Evolutionary conservation across 768 basidiomycete species (phyloP), one percentile per base, ranked within the genome.

Genomic region (Hortiboletus flavorubellus): DNA sequence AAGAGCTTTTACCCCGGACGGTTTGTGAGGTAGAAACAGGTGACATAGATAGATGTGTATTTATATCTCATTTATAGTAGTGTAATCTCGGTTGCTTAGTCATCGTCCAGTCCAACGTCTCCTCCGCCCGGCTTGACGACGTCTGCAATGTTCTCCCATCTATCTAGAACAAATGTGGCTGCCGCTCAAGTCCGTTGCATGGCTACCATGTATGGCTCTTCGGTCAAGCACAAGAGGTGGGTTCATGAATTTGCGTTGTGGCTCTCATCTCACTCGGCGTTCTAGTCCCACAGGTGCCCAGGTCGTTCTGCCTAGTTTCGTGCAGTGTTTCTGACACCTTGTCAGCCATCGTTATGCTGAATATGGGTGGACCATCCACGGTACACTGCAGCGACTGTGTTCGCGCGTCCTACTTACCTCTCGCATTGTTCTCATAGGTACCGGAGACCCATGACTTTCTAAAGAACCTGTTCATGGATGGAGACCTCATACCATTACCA

Each of bases 341-440:
- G 2, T 18, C 51, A 84, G 96, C 90, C 37, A 81, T 98, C 59
- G 93, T 99, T 40, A 91, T 99, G 89, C 78, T 99, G 76, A 99
- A 98, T 73, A 99, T 99, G 97, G 97, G 97, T 42, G 97, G 97
- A 2, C 97, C 96, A 23, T 83, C 90, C 48, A 95, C 93, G 54
- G 93, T 93, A 66, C 63, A 83, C 75, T 35, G 47, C 45, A n/a
- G 30, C 38, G 47, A 26, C 43, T 23, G 14, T 1, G 29, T 41
- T 33, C 14, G 16, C 15, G 18, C 39, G 26, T 7, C 40, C 4
- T 16, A 49, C 47, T 58, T 51, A 58, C 49, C 8, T 29, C 14
- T 39, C 29, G 37, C 10, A 12, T 50, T 14, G 14, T 44, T 63
- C 42, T 30, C 44, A 16, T 64, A 97, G 93, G 89, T 97, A 40